Evolutionary conservation across 2,329 filamentous ascomycete species (phyloP).

Genomic region (Hymenoscyphus linearis): DNA sequence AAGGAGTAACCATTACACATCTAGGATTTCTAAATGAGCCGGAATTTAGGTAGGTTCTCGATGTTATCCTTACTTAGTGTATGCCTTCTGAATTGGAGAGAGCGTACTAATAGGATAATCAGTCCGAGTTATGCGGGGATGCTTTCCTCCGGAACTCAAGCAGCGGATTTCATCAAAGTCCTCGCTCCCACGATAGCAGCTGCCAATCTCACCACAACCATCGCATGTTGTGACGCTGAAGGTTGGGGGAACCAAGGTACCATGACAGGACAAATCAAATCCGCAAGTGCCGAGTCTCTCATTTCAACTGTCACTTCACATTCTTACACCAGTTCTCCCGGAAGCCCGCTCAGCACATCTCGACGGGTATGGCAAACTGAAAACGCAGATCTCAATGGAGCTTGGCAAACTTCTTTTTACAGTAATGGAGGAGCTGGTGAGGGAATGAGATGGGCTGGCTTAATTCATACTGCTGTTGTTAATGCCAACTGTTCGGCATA

Average conservation of each 20-base stretch:
- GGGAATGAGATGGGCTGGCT: conserved; percentile 51
- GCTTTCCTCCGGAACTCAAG: conserved; percentile 41
- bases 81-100: not conserved
- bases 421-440: conserved; percentile 41
- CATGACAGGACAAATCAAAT: conserved; percentile 36
- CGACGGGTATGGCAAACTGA: conserved; percentile 49
- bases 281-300: conserved; percentile 34
- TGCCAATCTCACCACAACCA: conserved; percentile 34
- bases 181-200: conserved; percentile 36
- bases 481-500: conserved; percentile 46
- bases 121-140: conserved; percentile 40
- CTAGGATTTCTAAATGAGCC: conserved; percentile 43
- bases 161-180: conserved; percentile 45
- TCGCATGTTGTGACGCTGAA: conserved; percentile 41
- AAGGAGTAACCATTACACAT: conserved; percentile 36
- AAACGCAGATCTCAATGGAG: conserved; percentile 41
- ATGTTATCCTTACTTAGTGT: not conserved
- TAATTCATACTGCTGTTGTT: conserved; percentile 45
- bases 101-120: not conserved
- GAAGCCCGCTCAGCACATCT: conserved; percentile 37
- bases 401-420: conserved; percentile 44
- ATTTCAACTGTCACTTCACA: conserved; percentile 38
- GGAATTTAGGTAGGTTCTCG: conserved; percentile 28
- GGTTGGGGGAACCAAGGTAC: conserved; percentile 37
- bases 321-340: conserved; percentile 37